Evolutionary conservation across 108 stramenopile genomes (phyloP), one percentile per base, ranked within the genome.

Genomic region (Licmophora abbreviata): DNA sequence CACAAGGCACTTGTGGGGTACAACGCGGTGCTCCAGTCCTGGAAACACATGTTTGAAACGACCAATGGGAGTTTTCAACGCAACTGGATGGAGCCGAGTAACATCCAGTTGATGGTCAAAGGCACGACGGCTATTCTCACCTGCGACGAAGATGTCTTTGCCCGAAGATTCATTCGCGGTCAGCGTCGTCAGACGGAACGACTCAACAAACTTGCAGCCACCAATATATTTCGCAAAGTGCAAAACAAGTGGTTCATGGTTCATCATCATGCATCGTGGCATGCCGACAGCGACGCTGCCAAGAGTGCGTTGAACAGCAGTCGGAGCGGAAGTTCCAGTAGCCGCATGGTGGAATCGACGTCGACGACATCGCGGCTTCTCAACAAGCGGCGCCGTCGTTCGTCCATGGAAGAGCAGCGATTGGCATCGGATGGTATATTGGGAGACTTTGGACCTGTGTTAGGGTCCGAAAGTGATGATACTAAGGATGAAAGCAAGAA

Each of bases 201-300:
- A 12, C 51, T 82, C 45, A 88, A 84, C 60, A 85, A 83, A 57
- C 51, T 89, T 12, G 30, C 63, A 7, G 77, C 84, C 1, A 86
- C 88, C 20, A 91, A 91, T 63, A 80, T 91, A 36, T 91, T 86
- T 62, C 64, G 84, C 49, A 91, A 91, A 56, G 66, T 85, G 29
- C 69, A 71, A 15, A 77, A 67, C 4, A 69, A 68, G 42, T 91
- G 88, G 88, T 78, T 70, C 59, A 69, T 91, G 72, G 64, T 64
- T 10, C 82, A 91, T 65, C 79, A 85, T 36, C 88, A 91, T 56
- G 79, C 83, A 8, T 79, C 79, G 7, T 91, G 81, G 81, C 88
- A 89, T 60, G 71, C 78, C 2, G 81, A 83, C 40, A 78, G 76
- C 46, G 62, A 77, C 9, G 81, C 81, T 31, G 79, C 81, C 34